Evolutionary conservation across 192 early-diverging fungal genomes (phyloP).

Genomic region (Geosiphon pyriformis): DNA sequence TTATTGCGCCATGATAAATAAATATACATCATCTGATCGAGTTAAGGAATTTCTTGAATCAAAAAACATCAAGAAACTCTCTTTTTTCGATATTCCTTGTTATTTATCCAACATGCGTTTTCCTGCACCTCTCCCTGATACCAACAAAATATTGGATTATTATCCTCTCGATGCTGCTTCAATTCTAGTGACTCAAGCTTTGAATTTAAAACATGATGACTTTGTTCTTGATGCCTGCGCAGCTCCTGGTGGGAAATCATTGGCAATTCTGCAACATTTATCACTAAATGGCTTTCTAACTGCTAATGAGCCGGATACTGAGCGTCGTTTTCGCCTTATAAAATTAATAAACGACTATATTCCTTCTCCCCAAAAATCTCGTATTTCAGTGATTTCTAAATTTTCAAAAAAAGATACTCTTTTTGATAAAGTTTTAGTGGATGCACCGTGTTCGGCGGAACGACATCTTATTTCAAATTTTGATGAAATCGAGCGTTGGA

Average conservation of each 20-base stretch:
- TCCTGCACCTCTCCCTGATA: conserved; percentile 27
- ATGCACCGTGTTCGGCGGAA: conserved; percentile 52
- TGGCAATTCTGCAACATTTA: conserved; percentile 42
- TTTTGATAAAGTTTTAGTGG: conserved; percentile 44
- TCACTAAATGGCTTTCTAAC: conserved; percentile 30
- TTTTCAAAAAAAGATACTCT: conserved; percentile 10
- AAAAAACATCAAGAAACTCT: conserved; percentile 4
- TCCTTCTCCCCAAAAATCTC: conserved; percentile 12
- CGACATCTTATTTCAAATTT: conserved; percentile 44
- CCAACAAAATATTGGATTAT: conserved; percentile 28
- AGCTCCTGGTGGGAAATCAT: conserved; percentile 51
- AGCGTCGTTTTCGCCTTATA: conserved; percentile 39
- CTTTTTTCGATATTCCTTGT: conserved; percentile 26
- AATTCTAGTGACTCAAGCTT: conserved; percentile 63
- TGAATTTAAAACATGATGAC: conserved; percentile 58
- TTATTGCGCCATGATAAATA: conserved; percentile 29
- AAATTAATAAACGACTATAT: conserved; percentile 42
- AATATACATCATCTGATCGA: conserved; percentile 15
- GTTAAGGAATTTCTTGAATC: neutral
- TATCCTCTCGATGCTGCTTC: conserved; percentile 66
- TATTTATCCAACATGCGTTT: conserved; percentile 24
- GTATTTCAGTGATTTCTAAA: conserved; percentile 22
- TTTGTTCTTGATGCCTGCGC: conserved; percentile 70
- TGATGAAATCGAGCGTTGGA: conserved; percentile 43
- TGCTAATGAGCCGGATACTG: conserved; percentile 37